Evolutionary conservation across 805 yeast genomes (phyloP).

Genomic region (Dipodascus albidus): DNA sequence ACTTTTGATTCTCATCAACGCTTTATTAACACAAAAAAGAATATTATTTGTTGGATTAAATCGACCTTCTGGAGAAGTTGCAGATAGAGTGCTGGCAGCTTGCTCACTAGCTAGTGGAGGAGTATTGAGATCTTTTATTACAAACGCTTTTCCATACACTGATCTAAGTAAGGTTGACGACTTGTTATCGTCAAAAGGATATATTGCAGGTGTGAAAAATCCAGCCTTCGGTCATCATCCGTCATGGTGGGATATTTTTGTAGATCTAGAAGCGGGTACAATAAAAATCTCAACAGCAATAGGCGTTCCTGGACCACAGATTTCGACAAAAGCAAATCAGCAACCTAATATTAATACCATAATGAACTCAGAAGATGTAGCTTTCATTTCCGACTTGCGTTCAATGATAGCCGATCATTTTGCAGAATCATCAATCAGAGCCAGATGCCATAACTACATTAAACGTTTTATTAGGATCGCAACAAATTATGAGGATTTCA

Average conservation of each 20-base stretch:
- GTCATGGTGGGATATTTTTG: constrained; percentile 43
- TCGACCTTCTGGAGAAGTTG: constrained; percentile 38
- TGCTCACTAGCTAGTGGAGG: constrained; percentile 44
- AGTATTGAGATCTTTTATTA: constrained; percentile 35
- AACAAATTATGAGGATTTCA: constrained; percentile 17
- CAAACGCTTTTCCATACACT: constrained; percentile 43
- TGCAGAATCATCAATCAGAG: constrained; percentile 21
- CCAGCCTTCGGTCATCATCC: constrained; percentile 47
- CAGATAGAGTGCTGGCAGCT: constrained; percentile 38
- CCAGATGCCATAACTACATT: constrained; percentile 19
- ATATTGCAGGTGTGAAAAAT: constrained; percentile 49
- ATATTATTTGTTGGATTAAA: constrained; percentile 40
- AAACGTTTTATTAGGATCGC: constrained; percentile 20
- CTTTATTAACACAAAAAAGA: constrained; percentile 41
- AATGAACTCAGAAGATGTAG: constrained; percentile 12
- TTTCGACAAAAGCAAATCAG: constrained; percentile 1
- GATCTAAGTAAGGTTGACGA: constrained; percentile 45
- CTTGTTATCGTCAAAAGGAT: constrained; percentile 37
- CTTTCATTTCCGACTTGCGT: constrained; percentile 19
- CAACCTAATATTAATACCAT: background rate
- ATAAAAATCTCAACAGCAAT: constrained; percentile 22
- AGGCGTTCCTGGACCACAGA: constrained; percentile 7
- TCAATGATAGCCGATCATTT: constrained; percentile 20
- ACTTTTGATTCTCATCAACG: constrained; percentile 38
- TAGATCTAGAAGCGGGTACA: constrained; percentile 37